Evolutionary conservation across 225 moss, liverwort and hornwort species (phyloP), one percentile per base, ranked within the genome.

Genomic region (Lunularia cruciata): DNA sequence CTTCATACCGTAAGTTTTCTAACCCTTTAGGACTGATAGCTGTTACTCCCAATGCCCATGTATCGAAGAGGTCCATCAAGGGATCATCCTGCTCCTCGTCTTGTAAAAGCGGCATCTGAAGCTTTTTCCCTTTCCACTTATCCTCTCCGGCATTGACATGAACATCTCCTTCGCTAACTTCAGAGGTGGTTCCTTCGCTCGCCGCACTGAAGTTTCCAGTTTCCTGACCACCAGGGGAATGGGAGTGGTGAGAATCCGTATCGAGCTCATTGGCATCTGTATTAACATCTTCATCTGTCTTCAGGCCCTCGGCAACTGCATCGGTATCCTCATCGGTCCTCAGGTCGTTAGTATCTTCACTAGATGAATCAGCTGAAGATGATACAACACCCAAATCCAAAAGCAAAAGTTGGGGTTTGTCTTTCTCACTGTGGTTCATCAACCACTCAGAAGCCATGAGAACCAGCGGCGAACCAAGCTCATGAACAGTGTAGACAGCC

Each of bases 21-120:
- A 73, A 42, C 11, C 63, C 54, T 3, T 25, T 58, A 14, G 77
- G 73, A 47, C 54, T 70, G 31, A 69, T 77, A 31, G 77, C 77
- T 39, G 69, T 60, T 34, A 63, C 65, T 43, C 81, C 81, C 70
- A 73, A 42, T 68, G 76, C 77, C 81, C 81, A 81, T 19, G 70
- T 70, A 55, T 81, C 73, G 26, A 81, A 81, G 10, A 81, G 70
- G 46, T 74, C 73, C 59, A 58, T 26, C 19, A 81, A 16, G 36
- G 69, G 76, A 40, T 81, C 81, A 2, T 55, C 31, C 42, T 75
- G 75, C 19, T 81, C 80, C 15, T 76, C 47, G 70, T 73, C 60
- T 30, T 70, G 45, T 25, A 46, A 39, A 13, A 57, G 60, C 6
- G 70, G 48, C 19, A 75, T 28, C 23, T 63, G 66, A 23, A 72